These are phyloP conservation scores for Neonectria magnoliae DNA, from an alignment of 2,329 filamentous ascomycete species.

Conservation along the genomic window DNA sequence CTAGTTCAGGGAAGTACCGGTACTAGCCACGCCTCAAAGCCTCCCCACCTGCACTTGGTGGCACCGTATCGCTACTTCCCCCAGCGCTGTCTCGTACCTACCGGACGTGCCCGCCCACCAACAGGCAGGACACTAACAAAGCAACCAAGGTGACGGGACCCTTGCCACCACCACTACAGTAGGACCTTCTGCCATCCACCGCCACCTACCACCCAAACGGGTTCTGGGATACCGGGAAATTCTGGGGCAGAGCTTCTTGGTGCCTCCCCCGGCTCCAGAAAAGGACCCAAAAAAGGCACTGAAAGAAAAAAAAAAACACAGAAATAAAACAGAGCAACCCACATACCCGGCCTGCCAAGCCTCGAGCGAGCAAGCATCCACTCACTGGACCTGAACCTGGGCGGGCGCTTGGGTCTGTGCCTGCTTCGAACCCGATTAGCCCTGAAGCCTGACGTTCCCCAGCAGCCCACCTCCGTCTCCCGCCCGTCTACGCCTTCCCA, in stretches of 20 bases:
- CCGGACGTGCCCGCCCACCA: constrained; percentile 15
- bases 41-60: constrained; percentile 12
- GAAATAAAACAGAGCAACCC: not conserved
- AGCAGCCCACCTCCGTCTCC: not conserved
- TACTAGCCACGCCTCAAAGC: constrained; percentile 5
- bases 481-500: not conserved
- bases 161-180: constrained; percentile 23
- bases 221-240: constrained; percentile 20
- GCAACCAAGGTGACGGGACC: constrained; percentile 14
- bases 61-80: constrained; percentile 21
- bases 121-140: constrained; percentile 11
- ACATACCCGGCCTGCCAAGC: constrained; percentile 1
- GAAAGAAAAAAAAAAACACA: constrained; percentile 19
- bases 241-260: constrained; percentile 22
- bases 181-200: constrained; percentile 7
- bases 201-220: constrained; percentile 21
- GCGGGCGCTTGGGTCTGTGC: constrained; percentile 23
- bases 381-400: constrained; percentile 24
- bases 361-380: constrained; percentile 6
- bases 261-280: constrained; percentile 19
- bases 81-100: constrained; percentile 13
- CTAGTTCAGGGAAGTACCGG: constrained; percentile 19
- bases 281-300: not conserved
- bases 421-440: constrained; percentile 8
- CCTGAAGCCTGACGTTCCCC: constrained; percentile 17